Evolutionary conservation across 2,329 filamentous ascomycete species (phyloP).

Genomic region (Ilyonectria robusta): DNA sequence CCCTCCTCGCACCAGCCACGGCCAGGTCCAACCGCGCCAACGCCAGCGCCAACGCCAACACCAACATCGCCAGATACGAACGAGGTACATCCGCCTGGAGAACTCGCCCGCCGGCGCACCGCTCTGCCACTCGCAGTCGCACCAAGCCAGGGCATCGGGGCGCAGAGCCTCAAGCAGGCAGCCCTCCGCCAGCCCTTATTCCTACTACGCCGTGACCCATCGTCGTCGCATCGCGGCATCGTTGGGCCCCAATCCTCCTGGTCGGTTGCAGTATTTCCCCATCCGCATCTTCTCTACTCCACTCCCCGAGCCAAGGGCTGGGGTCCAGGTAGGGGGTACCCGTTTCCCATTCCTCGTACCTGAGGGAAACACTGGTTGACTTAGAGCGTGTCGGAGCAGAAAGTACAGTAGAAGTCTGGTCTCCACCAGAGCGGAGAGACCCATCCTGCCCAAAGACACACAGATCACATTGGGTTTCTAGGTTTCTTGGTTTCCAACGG

Average conservation of each 20-base stretch:
- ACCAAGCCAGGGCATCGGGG: background rate
- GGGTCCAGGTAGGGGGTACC: background rate
- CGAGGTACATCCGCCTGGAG: background rate
- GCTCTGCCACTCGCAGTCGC: conserved; percentile 17
- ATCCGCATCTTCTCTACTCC: conserved; percentile 30
- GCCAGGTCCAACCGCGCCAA: conserved; percentile 7
- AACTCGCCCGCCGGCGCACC: conserved; percentile 11
- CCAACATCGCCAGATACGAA: conserved; percentile 32
- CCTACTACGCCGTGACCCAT: conserved; percentile 15
- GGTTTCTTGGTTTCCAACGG: conserved; percentile 34
- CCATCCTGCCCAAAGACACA: conserved; percentile 9
- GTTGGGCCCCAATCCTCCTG: conserved; percentile 32
- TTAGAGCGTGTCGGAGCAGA: conserved; percentile 2
- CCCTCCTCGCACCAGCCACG: conserved; percentile 17
- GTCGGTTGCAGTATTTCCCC: conserved; percentile 26
- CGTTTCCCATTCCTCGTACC: conserved; percentile 10
- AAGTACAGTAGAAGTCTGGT: conserved; percentile 3
- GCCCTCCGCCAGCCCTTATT: conserved; percentile 29
- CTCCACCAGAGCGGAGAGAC: conserved; percentile 13
- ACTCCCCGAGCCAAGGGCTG: conserved; percentile 15
- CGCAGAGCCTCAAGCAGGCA: conserved; percentile 28
- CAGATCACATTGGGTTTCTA: conserved; percentile 36
- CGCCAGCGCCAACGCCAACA: conserved; percentile 26
- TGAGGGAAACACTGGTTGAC: conserved; percentile 8
- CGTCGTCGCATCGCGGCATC: conserved; percentile 33